Evolutionary conservation across 208 protist genomes (phyloP).

Genomic region (Trypanosomatidae sp.): DNA sequence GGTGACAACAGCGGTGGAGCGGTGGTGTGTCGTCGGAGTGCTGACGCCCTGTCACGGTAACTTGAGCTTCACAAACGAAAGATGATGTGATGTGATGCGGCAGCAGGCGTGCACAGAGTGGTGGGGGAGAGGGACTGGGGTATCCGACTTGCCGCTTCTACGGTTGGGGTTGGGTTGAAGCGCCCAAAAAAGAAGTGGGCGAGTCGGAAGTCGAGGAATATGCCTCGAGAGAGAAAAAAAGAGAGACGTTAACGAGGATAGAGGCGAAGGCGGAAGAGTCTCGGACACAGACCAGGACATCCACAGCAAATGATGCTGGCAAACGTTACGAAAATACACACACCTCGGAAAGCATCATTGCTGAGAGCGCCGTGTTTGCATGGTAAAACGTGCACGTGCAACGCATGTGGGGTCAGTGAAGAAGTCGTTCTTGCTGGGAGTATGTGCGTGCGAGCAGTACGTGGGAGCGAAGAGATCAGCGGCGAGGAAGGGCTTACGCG

Average conservation of each 20-base stretch:
- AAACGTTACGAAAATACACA: neutral
- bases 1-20: neutral
- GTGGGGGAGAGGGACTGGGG: neutral
- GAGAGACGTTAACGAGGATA: neutral
- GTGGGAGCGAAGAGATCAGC: neutral
- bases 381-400: neutral
- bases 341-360: neutral
- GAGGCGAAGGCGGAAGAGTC: neutral
- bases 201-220: neutral
- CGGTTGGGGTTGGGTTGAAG: neutral
- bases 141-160: neutral
- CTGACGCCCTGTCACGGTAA: neutral
- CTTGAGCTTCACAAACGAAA: neutral
- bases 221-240: neutral
- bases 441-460: neutral
- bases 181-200: neutral
- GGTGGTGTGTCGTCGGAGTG: neutral
- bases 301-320: neutral
- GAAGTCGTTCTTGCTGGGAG: neutral
- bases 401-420: neutral
- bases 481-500: neutral
- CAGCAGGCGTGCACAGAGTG: neutral
- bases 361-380: too few species aligned
- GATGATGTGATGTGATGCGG: neutral
- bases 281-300: neutral